Base-by-base conservation (phyloP, 225 moss, liverwort and hornwort species). In the Pseudoscleropodium purum region DNA sequence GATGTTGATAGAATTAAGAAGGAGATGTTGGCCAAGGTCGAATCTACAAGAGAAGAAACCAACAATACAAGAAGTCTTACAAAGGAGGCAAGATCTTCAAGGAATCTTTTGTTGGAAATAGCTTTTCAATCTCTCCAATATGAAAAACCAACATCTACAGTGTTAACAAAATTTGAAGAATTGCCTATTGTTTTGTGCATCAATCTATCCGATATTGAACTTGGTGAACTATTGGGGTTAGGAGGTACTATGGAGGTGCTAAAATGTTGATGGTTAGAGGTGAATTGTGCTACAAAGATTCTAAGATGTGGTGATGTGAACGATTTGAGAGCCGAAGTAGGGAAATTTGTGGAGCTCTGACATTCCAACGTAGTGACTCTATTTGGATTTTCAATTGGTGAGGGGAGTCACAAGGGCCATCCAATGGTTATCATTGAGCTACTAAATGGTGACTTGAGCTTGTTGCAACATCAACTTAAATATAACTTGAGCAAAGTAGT, bases 161-260 rank as follows among this genome's bases (percentile, higher is more conserved):
- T 4, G 2, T 21, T 24, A n/a, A 69, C 13, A n/a, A 69, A 69
- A 69, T n/a, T 69, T n/a, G n/a, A 69, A 39, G n/a, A n/a, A 69
- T 0, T 69, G 0, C n/a, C n/a, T 69, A n/a, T 0, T 4, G 6
- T 24, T 69, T n/a, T 69, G 24, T 4, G 1, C 69, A 69, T 69
- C 13, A 69, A 39, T 69, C n/a, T n/a, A 69, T n/a, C 4, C 4
- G 4, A 69, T n/a, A n/a, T 39, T n/a, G 24, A 69, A 4, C 7
- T 69, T n/a, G 7, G 69, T 69, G 7, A 69, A n/a, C 23, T 23
- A 39, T 20, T 69, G 6, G 69, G n/a, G 0, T 69, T 4, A 13
- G 0, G n/a, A 69, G 23, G n/a, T 2, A 69, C 2, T n/a, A 4
- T 0, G 0, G 7, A 69, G 13, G 69, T 69, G 2, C 2, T 69